Base-by-base conservation (phyloP, 805 yeast genomes). In the Myxozyma sirexii region DNA sequence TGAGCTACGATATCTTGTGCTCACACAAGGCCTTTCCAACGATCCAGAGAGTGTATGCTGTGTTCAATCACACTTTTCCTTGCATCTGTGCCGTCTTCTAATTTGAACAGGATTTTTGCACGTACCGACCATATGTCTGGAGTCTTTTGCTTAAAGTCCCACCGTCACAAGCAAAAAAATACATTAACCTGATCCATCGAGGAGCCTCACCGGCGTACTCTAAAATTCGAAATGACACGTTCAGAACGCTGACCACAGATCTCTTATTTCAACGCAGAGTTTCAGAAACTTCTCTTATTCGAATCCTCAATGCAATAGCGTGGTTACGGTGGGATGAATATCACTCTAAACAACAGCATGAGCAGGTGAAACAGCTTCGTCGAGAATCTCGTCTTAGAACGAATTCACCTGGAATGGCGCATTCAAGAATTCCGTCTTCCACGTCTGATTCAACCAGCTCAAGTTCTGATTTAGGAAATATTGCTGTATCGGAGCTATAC, bases 141-240 rank as follows among this genome's bases (percentile, higher is more conserved):
- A 81, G 91, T 0, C 84, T 91, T 15, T 75, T 91, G 17, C 76
- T 87, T 12, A 77, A 89, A 45, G 85, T 84, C 0, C 82, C 86
- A 0, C 84, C 87, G 46, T 77, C 80, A 33, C 70, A 82, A 3
- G 78, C 90, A 1, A 78, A 79, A 21, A 73, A 75, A 49, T 91
- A 91, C 69, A 56, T 83, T 26, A 73, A 79, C 7, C 72, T 85
- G 35, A 79, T 87, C 1, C 69, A 79, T 8, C 72, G 76, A 35
- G 89, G 90, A 0, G 84, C 87, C 13, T 82, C 87, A 1, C 78
- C 79, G 0, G 77, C 84, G 7, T 84, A 84, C 58, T 72, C 80
- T 38, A 91, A 91, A 73, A 90, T 91, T 59, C 81, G 84, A 59
- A 88, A 91, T 71, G 97, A 91, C 69, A 87, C 96, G 0, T 90